Evolutionary conservation across 2,329 filamentous ascomycete genomes (phyloP).

Genomic region (Pseudogymnoascus sp.): DNA sequence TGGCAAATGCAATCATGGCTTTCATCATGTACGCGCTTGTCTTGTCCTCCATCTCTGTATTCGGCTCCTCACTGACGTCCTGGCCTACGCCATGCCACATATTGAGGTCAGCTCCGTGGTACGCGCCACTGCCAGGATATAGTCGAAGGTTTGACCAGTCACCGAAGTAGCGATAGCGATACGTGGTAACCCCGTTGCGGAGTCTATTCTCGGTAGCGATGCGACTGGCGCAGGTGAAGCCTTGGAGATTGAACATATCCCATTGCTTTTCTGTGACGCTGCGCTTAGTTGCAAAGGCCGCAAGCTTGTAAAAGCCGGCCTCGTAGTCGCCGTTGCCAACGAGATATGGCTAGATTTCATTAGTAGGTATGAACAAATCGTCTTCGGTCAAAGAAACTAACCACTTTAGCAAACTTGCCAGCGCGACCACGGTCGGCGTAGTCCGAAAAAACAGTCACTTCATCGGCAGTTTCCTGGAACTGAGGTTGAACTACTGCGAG

Average conservation of each 20-base stretch:
- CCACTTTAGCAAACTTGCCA: constrained; percentile 16
- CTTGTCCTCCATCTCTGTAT: constrained; percentile 9
- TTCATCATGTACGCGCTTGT: constrained; percentile 19
- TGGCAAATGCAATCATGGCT: constrained; percentile 30
- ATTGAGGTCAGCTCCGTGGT: constrained; percentile 26
- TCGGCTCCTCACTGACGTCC: constrained; percentile 21
- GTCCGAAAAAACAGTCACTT: constrained; percentile 24
- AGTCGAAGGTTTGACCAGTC: constrained; percentile 25
- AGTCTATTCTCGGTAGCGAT: constrained; percentile 15
- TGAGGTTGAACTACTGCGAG: constrained; percentile 2
- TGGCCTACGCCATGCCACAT: constrained; percentile 23
- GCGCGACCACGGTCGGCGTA: constrained; percentile 20
- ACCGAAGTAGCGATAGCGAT: constrained; percentile 29
- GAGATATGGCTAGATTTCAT: constrained; percentile 11
- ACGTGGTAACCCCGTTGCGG: constrained; percentile 21
- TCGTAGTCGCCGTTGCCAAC: constrained; percentile 31
- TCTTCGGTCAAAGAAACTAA: constrained; percentile 15
- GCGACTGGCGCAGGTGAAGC: constrained; percentile 28
- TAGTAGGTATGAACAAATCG: background rate
- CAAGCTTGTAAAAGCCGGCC: constrained; percentile 25
- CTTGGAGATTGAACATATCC: constrained; percentile 24
- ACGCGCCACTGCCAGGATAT: constrained; percentile 23
- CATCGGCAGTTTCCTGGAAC: constrained; percentile 23
- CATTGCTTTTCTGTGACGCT: constrained; percentile 22
- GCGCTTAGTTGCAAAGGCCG: constrained; percentile 17